phyloP scores from a whole-genome alignment of 306 rosid species.

The Styphnolobium japonicum region DNA sequence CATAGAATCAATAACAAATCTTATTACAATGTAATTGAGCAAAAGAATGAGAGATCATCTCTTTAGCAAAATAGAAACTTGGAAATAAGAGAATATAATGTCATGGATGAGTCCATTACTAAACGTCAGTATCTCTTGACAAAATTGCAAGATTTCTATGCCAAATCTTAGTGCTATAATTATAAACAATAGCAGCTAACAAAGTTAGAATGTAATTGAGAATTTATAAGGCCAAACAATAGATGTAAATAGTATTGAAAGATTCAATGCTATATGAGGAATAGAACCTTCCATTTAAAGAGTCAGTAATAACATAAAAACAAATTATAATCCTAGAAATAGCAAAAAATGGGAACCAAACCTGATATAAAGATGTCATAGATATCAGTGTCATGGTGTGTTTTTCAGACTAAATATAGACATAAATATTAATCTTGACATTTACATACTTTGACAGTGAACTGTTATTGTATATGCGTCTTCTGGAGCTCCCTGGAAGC shows the following conservation, averaged over 20 bases:
- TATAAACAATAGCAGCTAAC: neutral
- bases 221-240: neutral
- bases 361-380: neutral
- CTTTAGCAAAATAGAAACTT: neutral
- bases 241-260: neutral
- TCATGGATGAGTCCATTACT: neutral
- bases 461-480: neutral
- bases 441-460: neutral
- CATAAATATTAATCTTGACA: neutral
- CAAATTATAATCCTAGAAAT: neutral
- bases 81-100: neutral
- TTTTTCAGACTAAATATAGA: neutral
- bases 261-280: neutral
- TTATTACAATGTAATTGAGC: neutral
- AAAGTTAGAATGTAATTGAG: neutral
- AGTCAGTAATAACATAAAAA: neutral
- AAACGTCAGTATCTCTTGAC: neutral
- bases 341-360: slow-evolving; percentile 5
- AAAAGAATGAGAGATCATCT: neutral
- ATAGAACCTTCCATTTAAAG: neutral
- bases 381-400: neutral
- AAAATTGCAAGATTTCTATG: neutral
- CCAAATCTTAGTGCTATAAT: neutral
- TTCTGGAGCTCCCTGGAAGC: neutral
- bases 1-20: slow-evolving; percentile 21